Evolutionary conservation across 2,329 filamentous ascomycete species (phyloP).

Genomic region (Cryphonectria carpinicola): DNA sequence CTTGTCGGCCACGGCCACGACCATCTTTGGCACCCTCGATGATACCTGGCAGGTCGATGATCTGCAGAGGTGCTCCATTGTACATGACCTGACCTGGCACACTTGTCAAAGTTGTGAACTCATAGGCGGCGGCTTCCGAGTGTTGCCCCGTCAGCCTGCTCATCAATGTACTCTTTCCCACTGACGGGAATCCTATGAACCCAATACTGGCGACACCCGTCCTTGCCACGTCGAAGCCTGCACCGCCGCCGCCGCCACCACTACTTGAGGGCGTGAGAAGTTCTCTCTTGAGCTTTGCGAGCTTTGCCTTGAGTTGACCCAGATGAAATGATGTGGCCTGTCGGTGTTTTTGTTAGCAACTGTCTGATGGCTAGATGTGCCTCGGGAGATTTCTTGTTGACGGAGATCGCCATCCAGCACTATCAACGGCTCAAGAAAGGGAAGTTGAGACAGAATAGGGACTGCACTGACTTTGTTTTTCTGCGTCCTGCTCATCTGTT

Average conservation of each 20-base stretch:
- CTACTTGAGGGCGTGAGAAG: constrained; percentile 81
- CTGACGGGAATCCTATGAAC: constrained; percentile 97
- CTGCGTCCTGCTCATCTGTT: constrained; percentile 44
- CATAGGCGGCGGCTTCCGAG: constrained; percentile 95
- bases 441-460: neutral
- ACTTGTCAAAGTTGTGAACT: constrained; percentile 97
- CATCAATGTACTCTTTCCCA: constrained; percentile 98
- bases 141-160: constrained; percentile 92
- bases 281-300: constrained; percentile 96
- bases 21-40: constrained; percentile 99
- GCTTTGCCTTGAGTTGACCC: constrained; percentile 95
- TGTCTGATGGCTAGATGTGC: neutral
- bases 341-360: neutral
- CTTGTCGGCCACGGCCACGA: constrained; percentile 94
- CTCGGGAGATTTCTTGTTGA: neutral
- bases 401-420: neutral
- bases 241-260: constrained; percentile 81
- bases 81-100: constrained; percentile 95
- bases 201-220: constrained; percentile 97
- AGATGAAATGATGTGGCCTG: constrained; percentile 85
- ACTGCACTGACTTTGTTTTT: constrained; percentile 73
- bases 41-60: constrained; percentile 97
- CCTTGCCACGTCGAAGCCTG: constrained; percentile 95
- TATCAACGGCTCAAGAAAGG: neutral
- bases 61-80: constrained; percentile 95